phyloP scores from a whole-genome alignment of 164 flowering plant species.

The Santalum album region DNA sequence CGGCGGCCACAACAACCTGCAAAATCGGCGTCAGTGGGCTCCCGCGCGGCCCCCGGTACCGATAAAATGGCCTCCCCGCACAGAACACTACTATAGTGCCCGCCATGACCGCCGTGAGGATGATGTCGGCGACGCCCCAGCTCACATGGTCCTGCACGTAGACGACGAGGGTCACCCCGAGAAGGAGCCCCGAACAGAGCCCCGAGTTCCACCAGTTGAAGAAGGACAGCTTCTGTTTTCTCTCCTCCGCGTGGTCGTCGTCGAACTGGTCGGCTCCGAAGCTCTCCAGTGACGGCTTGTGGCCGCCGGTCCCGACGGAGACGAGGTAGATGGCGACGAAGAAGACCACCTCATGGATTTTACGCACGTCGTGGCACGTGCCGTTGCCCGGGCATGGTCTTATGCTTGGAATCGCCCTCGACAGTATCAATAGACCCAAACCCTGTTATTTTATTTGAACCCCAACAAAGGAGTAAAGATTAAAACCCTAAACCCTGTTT shows the following conservation, averaged over 20 bases:
- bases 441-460: slow-evolving; percentile 72
- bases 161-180: slow-evolving; percentile 69
- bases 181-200: slow-evolving; percentile 57
- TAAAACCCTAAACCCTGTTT: too few species aligned
- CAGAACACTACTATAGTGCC: slow-evolving; percentile 36
- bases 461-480: too few species aligned
- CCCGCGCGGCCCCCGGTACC: slow-evolving; percentile 51
- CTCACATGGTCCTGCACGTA: slow-evolving; percentile 69
- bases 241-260: slow-evolving; percentile 54
- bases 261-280: slow-evolving; percentile 97
- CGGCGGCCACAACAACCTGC: slow-evolving; percentile 72
- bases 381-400: slow-evolving; percentile 32
- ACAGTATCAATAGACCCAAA: slow-evolving; percentile 52
- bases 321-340: slow-evolving; percentile 69
- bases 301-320: slow-evolving; percentile 86
- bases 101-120: slow-evolving; percentile 51
- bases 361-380: slow-evolving; percentile 35
- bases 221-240: slow-evolving; percentile 76
- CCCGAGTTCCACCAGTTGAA: slow-evolving; percentile 93
- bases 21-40: slow-evolving; percentile 82
- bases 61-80: slow-evolving; percentile 55
- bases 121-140: slow-evolving; percentile 66
- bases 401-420: slow-evolving; percentile 47
- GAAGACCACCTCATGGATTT: slow-evolving; percentile 51
- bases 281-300: slow-evolving; percentile 84